Evolutionary conservation across 306 rosid species (phyloP), one percentile per base, ranked within the genome.

Genomic region (Castanea sativa): DNA sequence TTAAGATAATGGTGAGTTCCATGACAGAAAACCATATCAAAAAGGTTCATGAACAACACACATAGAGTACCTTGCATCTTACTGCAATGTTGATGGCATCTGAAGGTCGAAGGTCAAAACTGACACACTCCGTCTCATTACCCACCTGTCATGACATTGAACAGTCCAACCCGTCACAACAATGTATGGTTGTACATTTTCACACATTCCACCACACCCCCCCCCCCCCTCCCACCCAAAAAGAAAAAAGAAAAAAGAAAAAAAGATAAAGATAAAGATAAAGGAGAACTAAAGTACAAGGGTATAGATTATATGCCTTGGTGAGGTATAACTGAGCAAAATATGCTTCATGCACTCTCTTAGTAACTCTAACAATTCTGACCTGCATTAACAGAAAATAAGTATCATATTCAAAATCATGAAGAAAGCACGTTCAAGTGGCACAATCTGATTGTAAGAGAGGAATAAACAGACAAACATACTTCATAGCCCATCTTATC

Each of bases 61-160:
- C 61, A 53, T 14, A 55, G 27, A 71, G 70, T 85, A 95, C 99
- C 98, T 95, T 91, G 98, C 99, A 95, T 81, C 94, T 84, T 57
- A 95, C 92, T 43, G 99, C 99, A 84, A 95, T 91, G 86, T 95
- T 95, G 88, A 95, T 95, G 41, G 99, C 99, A 75, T 95, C 99
- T 55, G 99, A 95, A 76, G 99, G 99, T 38, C 99, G 93, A 52
- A 95, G 99, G 83, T 95, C 99, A 51, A 95, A 93, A 82, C 98
- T 91, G 83, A 87, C 80, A 78, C 80, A 87, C 60, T 93, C 96
- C 10, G 88, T 84, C 51, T 89, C 96, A 76, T 84, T 85, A 49
- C 96, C 99, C 6, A 79, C 90, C 99, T 95, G 90, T 68, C 13
- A 41, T 61, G 64, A 83, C 70, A 74, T 30, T 52, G 32, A 79